These are phyloP conservation scores for Malus orientalis DNA, from an alignment of 306 rosid species.

Conservation along the genomic window DNA sequence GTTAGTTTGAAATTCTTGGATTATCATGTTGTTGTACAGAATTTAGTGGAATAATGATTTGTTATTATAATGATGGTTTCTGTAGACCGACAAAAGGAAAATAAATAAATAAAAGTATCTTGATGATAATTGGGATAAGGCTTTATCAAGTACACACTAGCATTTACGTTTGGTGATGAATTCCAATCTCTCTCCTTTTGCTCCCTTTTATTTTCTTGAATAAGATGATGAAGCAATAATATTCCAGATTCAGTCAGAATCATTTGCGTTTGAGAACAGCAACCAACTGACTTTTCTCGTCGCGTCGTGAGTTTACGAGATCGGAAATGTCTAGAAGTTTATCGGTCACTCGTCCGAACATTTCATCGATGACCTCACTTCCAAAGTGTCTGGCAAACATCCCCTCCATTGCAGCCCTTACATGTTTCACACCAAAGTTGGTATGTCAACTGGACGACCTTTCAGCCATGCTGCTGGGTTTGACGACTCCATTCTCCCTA, in stretches of 20 bases:
- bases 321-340: slow-evolving; percentile 4
- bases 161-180: too few species aligned
- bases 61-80: neutral
- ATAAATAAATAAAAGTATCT: neutral
- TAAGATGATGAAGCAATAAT: too few species aligned
- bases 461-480: slow-evolving; percentile 36
- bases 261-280: too few species aligned
- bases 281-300: too few species aligned
- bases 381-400: slow-evolving; percentile 35
- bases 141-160: too few species aligned
- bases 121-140: too few species aligned
- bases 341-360: slow-evolving; percentile 24
- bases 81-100: neutral
- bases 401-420: slow-evolving; percentile 45
- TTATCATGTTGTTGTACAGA: neutral
- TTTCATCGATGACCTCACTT: slow-evolving; percentile 11
- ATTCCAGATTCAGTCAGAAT: too few species aligned
- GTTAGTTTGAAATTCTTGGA: neutral
- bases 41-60: too few species aligned
- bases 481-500: slow-evolving; percentile 34
- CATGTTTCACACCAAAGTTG: slow-evolving; percentile 18
- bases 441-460: slow-evolving; percentile 9
- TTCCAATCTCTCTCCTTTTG: too few species aligned
- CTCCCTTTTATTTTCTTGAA: too few species aligned
- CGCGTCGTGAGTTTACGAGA: too few species aligned